phyloP scores from a whole-genome alignment of 2,329 filamentous ascomycete genomes.

The Allantophomopsis cytisporea region DNA sequence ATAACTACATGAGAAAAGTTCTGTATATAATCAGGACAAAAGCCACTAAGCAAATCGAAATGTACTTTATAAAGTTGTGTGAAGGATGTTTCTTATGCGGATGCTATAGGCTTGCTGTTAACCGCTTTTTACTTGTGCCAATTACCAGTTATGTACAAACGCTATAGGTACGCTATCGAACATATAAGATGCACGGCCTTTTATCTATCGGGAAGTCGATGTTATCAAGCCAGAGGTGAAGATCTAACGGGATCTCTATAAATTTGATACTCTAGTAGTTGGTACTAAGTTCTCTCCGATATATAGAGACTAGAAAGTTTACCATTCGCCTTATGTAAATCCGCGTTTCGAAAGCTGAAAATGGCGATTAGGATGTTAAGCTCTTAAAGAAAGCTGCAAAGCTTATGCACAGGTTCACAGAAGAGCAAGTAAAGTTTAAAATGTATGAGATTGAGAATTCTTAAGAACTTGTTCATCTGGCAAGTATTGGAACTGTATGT shows the following conservation, averaged over 20 bases:
- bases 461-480: background rate
- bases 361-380: slow-evolving; percentile 11
- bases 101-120: slow-evolving; percentile 46
- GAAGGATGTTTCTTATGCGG: slow-evolving; percentile 33
- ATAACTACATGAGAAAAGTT: too few relatives aligned
- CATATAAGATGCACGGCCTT: slow-evolving; percentile 53
- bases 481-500: background rate
- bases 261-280: slow-evolving; percentile 73
- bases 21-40: too few relatives aligned
- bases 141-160: slow-evolving; percentile 57
- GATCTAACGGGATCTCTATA: slow-evolving; percentile 60
- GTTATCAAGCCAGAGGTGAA: slow-evolving; percentile 49
- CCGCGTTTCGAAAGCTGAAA: slow-evolving; percentile 42
- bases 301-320: background rate
- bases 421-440: slow-evolving; percentile 47
- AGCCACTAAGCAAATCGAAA: too few relatives aligned
- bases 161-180: slow-evolving; percentile 55
- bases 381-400: slow-evolving; percentile 48
- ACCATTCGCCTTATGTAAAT: slow-evolving; percentile 25
- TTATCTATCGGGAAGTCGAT: slow-evolving; percentile 56
- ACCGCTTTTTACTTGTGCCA: slow-evolving; percentile 61
- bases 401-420: slow-evolving; percentile 66
- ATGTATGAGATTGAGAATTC: slow-evolving; percentile 46
- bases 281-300: slow-evolving; percentile 3
- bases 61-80: too few relatives aligned